Evolutionary conservation across 768 basidiomycete genomes (phyloP), one percentile per base, ranked within the genome.

Genomic region (Tricholoma saponaceum): DNA sequence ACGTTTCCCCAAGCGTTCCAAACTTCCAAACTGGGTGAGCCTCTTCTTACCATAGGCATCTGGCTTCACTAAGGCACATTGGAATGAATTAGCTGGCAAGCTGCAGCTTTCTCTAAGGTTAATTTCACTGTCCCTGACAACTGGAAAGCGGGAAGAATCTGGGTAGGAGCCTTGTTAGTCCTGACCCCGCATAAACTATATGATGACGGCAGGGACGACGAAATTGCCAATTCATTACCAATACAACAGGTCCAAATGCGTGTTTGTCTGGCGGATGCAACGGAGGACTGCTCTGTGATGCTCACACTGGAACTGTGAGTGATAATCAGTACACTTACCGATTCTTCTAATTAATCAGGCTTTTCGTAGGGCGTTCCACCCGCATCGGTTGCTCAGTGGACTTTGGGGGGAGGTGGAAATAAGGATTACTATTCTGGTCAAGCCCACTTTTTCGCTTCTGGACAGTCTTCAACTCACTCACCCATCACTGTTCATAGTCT

Each of bases 191-290:
- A 12, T n/a, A 39, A 3, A 44, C 54, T 10, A 26, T 43, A 12
- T n/a, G 4, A 10, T 10, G 50, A 26, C 51, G 3, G 23, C 55
- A 78, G 89, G 86, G 72, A 47, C 79, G 85, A 26, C 80, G 83
- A 20, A 69, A 86, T 62, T 89, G 88, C 61, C 72, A 87, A 68
- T 89, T 89, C 64, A 72, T 69, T 54, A 71, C 60, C 43, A 76
- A 78, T 63, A 76, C 76, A 39, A 76, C 76, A 39, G 78, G 79
- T 18, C 83, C 79, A 18, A 83, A 78, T 60, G 82, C 83, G 13
- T 89, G 87, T 60, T 60, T 83, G 22, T 76, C 78, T 54, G 88
- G 87, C 41, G 85, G 85, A 46, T 89, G 87, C 66, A 85, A 84
- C 58, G 87, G 87, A 16, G 88, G 87, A 35, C 71, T 90, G 6